phyloP scores from a whole-genome alignment of 2,329 filamentous ascomycete genomes.

The Paraphaeosphaeria sporulosa region DNA sequence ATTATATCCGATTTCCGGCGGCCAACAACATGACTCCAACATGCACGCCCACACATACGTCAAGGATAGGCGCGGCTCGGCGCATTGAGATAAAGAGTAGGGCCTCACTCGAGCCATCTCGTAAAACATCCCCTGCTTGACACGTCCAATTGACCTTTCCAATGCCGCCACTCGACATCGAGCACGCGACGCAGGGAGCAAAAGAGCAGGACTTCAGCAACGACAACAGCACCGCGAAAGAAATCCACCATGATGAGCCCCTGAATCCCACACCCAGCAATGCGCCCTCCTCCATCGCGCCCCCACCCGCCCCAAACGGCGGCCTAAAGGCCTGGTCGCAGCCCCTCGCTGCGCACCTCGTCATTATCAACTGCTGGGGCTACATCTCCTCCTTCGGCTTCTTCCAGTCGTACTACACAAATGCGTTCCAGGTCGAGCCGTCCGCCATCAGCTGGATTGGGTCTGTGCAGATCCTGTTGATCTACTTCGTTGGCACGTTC shows the following conservation, averaged over 20 bases:
- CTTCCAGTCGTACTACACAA: conserved; percentile 39
- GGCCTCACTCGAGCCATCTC: background rate
- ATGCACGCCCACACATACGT: background rate
- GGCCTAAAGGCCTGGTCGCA: conserved; percentile 38
- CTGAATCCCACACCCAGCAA: conserved; percentile 34
- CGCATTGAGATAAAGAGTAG: background rate
- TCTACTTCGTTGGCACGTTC: conserved; percentile 20
- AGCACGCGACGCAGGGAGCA: background rate
- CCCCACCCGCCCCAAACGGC: conserved; percentile 45
- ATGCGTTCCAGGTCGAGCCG: conserved; percentile 8
- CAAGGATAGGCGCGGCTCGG: background rate
- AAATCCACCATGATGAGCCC: conserved; percentile 30
- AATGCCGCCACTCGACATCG: conserved; percentile 3
- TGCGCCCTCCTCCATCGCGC: conserved; percentile 35
- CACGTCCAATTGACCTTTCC: background rate
- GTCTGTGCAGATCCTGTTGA: conserved; percentile 21
- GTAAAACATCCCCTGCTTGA: background rate
- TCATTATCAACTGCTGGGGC: conserved; percentile 39
- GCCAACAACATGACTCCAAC: background rate
- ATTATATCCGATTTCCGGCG: background rate
- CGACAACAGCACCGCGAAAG: background rate
- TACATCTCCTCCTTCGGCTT: conserved; percentile 37
- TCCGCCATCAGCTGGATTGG: conserved; percentile 25
- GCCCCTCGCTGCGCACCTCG: conserved; percentile 31
- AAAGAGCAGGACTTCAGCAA: background rate